A percentile compares a stretch with the other conserved stretches of the same genome.
phyloP scores from a whole-genome alignment of 139 green algal species.

The Eudorina sp. region DNA sequence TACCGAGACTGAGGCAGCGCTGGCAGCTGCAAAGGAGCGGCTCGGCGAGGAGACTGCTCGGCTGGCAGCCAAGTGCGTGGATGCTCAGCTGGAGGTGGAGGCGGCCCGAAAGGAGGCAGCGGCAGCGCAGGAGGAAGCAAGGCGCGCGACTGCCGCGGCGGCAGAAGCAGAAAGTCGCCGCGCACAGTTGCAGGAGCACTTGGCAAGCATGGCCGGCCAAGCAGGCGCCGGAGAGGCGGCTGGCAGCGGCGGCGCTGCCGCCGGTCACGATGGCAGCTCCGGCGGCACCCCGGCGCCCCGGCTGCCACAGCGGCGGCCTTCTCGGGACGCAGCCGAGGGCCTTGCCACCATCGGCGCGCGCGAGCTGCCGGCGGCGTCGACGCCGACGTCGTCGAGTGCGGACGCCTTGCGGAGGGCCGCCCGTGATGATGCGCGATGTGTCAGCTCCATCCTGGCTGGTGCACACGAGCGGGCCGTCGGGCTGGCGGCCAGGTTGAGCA shows the following conservation, averaged over 20 bases:
- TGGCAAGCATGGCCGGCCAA: neutral
- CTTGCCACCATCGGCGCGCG: neutral
- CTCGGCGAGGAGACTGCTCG: neutral
- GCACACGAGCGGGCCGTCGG: slow-evolving; percentile 25
- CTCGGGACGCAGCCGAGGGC: neutral
- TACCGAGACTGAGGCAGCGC: neutral
- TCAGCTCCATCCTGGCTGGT: slow-evolving; percentile 30
- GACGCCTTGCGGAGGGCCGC: neutral
- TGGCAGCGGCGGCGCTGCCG: neutral
- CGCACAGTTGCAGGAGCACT: neutral
- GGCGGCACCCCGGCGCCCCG: no score
- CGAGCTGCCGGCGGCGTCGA: neutral
- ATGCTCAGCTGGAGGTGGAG: neutral
- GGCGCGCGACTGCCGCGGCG: neutral
- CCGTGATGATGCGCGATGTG: slow-evolving; percentile 20
- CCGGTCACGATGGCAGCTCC: no score
- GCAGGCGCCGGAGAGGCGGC: no score
- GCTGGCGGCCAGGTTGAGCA: slow-evolving; percentile 28
- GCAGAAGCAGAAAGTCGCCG: neutral
- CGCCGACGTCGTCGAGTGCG: neutral
- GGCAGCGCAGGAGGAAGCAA: neutral
- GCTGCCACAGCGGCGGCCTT: neutral
- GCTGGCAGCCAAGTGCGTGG: neutral
- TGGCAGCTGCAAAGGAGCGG: slow-evolving; percentile 6
- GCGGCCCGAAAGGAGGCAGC: neutral